Percentiles rank a stretch among this genome's conserved stretches.
phyloP scores from a whole-genome alignment of 306 rosid species.

The Glycyrrhiza uralensis region DNA sequence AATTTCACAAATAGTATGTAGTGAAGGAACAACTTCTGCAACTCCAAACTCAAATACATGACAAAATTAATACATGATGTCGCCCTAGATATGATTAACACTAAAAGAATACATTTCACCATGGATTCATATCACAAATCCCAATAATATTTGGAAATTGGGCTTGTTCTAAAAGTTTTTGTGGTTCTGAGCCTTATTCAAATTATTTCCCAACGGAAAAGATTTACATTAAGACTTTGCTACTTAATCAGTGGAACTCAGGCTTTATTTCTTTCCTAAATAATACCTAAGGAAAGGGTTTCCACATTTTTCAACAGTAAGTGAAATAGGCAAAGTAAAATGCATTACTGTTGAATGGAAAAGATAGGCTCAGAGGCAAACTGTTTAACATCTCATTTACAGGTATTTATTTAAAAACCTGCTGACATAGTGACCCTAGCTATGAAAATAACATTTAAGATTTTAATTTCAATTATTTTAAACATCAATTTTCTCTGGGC shows the following conservation, averaged over 20 bases:
- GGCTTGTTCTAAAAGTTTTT: constrained; percentile 3
- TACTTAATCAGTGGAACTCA: neutral
- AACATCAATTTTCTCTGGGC: too few species aligned
- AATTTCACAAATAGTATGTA: constrained; percentile 12
- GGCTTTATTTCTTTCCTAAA: constrained; percentile 4
- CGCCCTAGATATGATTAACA: neutral
- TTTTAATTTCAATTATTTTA: constrained; percentile 7
- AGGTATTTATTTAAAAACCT: constrained; percentile 6
- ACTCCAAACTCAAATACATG: constrained; percentile 7
- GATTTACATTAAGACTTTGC: neutral
- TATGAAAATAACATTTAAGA: neutral
- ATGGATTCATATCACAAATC: neutral
- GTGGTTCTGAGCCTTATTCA: neutral
- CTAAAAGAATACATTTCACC: neutral
- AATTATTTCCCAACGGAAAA: constrained; percentile 7
- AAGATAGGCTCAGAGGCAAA: neutral
- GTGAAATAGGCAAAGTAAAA: neutral
- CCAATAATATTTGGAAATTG: neutral
- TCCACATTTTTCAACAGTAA: neutral
- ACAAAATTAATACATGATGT: neutral
- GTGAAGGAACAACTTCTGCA: neutral
- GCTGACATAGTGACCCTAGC: neutral
- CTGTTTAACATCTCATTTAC: constrained; percentile 10
- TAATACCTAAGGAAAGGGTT: neutral
- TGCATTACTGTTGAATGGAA: neutral